Conservation (phyloP, 805 yeast species). For the Kazachstania taianensis region DNA sequence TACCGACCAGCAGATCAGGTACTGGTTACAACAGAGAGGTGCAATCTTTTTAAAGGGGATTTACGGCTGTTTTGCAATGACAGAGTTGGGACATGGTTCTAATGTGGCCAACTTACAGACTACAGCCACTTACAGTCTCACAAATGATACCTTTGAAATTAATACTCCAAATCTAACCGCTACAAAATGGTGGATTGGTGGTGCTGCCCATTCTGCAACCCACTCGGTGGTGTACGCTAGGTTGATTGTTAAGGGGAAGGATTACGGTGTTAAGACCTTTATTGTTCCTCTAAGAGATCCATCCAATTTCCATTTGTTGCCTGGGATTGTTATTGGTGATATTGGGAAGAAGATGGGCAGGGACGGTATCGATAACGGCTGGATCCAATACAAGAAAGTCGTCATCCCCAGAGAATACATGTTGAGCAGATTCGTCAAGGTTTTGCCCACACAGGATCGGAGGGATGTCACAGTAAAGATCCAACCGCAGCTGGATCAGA, state of each 20-base stretch:
- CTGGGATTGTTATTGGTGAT: conserved; percentile 82
- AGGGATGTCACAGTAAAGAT: conserved; percentile 31
- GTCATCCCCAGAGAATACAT: conserved; percentile 74
- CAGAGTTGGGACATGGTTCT: conserved; percentile 88
- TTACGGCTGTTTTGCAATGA: conserved; percentile 89
- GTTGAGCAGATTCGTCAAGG: conserved; percentile 71
- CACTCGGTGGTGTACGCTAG: conserved; percentile 83
- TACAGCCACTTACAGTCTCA: conserved; percentile 68
- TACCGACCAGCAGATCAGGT: conserved; percentile 69
- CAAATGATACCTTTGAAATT: conserved; percentile 57
- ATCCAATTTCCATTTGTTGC: conserved; percentile 53
- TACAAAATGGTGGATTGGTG: conserved; percentile 98
- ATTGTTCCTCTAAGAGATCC: conserved; percentile 79
- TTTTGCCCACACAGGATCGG: conserved; percentile 60
- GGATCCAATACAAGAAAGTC: conserved; percentile 86
- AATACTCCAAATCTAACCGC: conserved; percentile 88
- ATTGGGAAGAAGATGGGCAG: conserved; percentile 95
- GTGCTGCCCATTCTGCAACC: conserved; percentile 91
- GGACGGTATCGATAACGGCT: conserved; percentile 92
- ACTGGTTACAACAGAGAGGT: conserved; percentile 71
- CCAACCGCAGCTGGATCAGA: conserved; percentile 73
- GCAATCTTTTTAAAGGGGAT: conserved; percentile 48
- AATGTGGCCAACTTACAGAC: conserved; percentile 91
- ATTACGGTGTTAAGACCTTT: conserved; percentile 86
- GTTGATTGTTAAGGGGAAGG: conserved; percentile 68